phyloP scores from a whole-genome alignment of 1,284 basidiomycete genomes.

The Golubevia pallescens region DNA sequence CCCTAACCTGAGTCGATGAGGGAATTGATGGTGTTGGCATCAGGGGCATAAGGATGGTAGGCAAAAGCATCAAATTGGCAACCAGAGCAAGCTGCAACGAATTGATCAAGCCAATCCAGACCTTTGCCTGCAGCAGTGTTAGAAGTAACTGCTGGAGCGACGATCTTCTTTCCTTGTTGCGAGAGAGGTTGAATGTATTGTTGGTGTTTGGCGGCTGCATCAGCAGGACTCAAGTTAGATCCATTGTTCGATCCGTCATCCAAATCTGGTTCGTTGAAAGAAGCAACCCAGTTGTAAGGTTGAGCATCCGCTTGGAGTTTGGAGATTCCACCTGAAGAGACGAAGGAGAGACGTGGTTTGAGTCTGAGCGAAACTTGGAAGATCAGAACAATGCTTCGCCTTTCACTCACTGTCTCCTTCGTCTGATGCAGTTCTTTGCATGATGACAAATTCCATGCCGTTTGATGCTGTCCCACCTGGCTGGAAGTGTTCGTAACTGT shows the following conservation, averaged over 20 bases:
- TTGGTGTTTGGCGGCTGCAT: background rate
- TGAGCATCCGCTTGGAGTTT: background rate
- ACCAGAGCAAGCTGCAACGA: conserved; percentile 9
- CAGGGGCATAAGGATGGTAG: conserved; percentile 12
- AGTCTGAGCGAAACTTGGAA: too few relatives aligned
- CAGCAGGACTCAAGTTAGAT: background rate
- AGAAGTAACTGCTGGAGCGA: conserved; percentile 8
- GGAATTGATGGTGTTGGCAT: background rate
- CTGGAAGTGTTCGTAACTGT: too few relatives aligned
- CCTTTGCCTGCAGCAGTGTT: conserved; percentile 1
- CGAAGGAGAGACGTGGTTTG: too few relatives aligned
- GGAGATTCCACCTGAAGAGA: background rate
- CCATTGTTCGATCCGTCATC: background rate
- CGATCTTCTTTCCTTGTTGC: conserved; percentile 5
- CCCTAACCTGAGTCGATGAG: background rate
- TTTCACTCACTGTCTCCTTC: background rate
- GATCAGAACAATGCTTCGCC: too few relatives aligned
- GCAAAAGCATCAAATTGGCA: conserved; percentile 14
- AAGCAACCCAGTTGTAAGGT: background rate
- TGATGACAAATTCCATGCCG: too few relatives aligned
- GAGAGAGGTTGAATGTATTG: conserved; percentile 14
- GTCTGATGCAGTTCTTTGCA: background rate
- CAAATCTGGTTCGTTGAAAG: background rate
- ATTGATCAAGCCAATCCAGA: conserved; percentile 9
- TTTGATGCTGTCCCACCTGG: too few relatives aligned